Evolutionary conservation across 176 grass and related monocot genomes (phyloP), one percentile per base, ranked within the genome.

Genomic region (Puccinellia tenuiflora): DNA sequence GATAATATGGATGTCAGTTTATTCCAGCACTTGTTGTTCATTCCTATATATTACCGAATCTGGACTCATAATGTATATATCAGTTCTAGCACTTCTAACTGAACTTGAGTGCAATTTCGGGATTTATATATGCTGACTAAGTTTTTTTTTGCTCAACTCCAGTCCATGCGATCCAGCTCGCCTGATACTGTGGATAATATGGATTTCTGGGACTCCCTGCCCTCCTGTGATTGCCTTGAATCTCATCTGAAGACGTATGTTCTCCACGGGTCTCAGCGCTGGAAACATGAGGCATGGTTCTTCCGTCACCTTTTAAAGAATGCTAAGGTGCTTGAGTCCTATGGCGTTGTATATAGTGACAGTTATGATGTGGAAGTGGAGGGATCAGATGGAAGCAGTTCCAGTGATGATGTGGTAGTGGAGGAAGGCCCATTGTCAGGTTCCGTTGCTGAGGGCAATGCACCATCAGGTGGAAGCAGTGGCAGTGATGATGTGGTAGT

Each of bases 171-270:
- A 69, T 68, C 71, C 5, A 8, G 54, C 1, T 82, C 71, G 11
- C 37, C 48, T 13, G 79, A 77, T 17, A 48, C 3, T 2, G 57
- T 0, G 14, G 4, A 66, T 55, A 38, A 38, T 10, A 3, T 37
- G 50, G 73, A 75, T 18, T 70, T 88, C 73, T 88, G 86, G 79
- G 8, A 78, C 16, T 47, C 54, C 39, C 50, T 1, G 51, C n/a
- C 21, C 33, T 24, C 72, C 28, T 77, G 79, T 0, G 61, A 87
- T 54, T 87, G 85, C 72, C 72, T 87, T 1, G 21, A 82, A 37
- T 87, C 39, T 3, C 85, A 87, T 61, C 79, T 87, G 61, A 37
- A 82, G 79, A 87, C 72, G 5, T 40, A 82, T 2, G 43, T 76
- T 6, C 1, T 68, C 62, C 11, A 87, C 16, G 72, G 72, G 8